These are phyloP conservation scores for Isabelozyma gotoi DNA, from an alignment of 805 yeast genomes.

Conservation along the genomic window DNA sequence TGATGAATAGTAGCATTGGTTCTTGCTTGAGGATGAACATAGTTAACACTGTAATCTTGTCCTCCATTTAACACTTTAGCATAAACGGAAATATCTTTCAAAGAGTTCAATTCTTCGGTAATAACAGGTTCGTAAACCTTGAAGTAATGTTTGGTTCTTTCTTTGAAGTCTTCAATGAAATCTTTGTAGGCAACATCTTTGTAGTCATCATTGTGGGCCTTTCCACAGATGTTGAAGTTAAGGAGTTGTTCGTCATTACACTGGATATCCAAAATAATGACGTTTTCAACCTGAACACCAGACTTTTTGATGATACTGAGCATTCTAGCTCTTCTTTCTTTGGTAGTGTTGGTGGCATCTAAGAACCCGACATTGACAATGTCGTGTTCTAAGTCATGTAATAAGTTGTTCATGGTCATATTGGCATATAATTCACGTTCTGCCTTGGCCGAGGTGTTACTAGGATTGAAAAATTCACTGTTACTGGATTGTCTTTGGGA, in stretches of 20 bases:
- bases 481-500: conserved; percentile 21
- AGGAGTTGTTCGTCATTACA: conserved; percentile 53
- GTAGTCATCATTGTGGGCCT: conserved; percentile 64
- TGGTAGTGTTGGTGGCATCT: conserved; percentile 45
- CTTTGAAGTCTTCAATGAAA: conserved; percentile 60
- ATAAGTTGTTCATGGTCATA: conserved; percentile 29
- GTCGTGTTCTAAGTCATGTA: conserved; percentile 26
- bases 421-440: conserved; percentile 38
- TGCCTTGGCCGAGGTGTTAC: conserved; percentile 24
- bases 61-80: conserved; percentile 22
- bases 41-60: conserved; percentile 6
- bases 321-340: conserved; percentile 31
- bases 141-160: conserved; percentile 53
- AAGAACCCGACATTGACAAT: conserved; percentile 35
- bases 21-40: conserved; percentile 2
- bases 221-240: conserved; percentile 62
- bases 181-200: conserved; percentile 46
- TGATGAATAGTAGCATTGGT: neutral
- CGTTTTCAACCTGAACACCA: conserved; percentile 26
- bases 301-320: conserved; percentile 20
- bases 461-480: conserved; percentile 40
- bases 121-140: conserved; percentile 31
- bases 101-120: conserved; percentile 19
- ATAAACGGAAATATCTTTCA: conserved; percentile 18
- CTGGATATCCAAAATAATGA: conserved; percentile 59